Conservation (phyloP, 345 rosid species). For the Hibiscus syriacus region DNA sequence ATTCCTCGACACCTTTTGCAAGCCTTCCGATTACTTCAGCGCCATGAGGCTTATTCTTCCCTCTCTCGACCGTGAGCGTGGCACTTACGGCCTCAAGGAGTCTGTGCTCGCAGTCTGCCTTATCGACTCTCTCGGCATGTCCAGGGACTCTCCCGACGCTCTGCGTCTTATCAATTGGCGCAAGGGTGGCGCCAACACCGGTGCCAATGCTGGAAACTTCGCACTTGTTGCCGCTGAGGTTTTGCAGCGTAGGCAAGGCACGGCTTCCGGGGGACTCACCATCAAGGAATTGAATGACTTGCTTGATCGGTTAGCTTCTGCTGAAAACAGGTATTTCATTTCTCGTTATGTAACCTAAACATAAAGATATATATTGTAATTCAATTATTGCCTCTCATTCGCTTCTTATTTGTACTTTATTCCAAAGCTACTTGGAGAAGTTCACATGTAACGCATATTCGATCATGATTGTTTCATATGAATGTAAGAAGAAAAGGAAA, state of each 20-base stretch:
- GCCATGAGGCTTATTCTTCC: slow-evolving; percentile 80
- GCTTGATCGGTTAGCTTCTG: slow-evolving; percentile 71
- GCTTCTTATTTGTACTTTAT: neutral
- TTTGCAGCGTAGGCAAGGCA: slow-evolving; percentile 52
- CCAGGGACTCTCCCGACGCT: slow-evolving; percentile 84
- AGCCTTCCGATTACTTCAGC: slow-evolving; percentile 9
- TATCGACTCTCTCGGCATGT: slow-evolving; percentile 80
- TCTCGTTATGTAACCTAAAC: neutral
- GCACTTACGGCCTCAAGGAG: slow-evolving; percentile 86
- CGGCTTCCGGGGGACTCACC: slow-evolving; percentile 62
- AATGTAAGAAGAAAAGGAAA: neutral
- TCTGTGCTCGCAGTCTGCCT: slow-evolving; percentile 83
- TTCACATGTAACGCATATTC: neutral
- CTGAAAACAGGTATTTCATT: slow-evolving; percentile 56
- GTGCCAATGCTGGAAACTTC: slow-evolving; percentile 77
- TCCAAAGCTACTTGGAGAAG: neutral
- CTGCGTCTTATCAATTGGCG: slow-evolving; percentile 93
- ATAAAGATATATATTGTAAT: neutral
- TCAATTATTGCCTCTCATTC: neutral
- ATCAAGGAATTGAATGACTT: slow-evolving; percentile 68
- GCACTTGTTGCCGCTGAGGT: slow-evolving; percentile 79
- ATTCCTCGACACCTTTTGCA: slow-evolving; percentile 59
- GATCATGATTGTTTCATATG: neutral
- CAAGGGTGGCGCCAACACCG: slow-evolving; percentile 67
- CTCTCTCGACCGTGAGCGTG: slow-evolving; percentile 78